phyloP scores from a whole-genome alignment of 768 basidiomycete species.

The Suillus alpinus region DNA sequence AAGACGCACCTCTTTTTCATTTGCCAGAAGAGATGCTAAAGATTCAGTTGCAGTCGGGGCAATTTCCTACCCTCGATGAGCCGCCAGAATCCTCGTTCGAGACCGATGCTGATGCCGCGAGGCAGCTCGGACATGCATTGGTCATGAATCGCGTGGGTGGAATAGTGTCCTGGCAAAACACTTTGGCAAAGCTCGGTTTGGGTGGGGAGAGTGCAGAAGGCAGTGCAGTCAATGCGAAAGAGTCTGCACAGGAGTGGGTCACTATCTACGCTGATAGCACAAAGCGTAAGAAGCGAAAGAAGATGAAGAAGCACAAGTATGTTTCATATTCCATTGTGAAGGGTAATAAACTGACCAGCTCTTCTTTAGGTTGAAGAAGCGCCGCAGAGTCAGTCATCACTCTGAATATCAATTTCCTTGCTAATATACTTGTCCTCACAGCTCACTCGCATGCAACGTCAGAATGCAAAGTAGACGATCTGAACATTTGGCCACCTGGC shows the following conservation, averaged over 20 bases:
- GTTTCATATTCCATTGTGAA: conserved; percentile 28
- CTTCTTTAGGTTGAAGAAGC: conserved; percentile 73
- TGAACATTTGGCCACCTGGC: not conserved
- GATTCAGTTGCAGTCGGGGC: conserved; percentile 23
- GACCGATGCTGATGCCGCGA: conserved; percentile 75
- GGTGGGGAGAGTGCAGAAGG: conserved; percentile 48
- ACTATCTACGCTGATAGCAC: conserved; percentile 75
- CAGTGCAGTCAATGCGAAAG: conserved; percentile 49
- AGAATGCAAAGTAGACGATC: conserved; percentile 25
- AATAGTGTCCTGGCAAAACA: conserved; percentile 64
- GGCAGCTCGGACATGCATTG: conserved; percentile 73
- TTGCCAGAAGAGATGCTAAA: conserved; percentile 21
- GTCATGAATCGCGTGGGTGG: conserved; percentile 65
- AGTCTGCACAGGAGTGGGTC: conserved; percentile 59
- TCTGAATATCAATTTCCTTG: not conserved
- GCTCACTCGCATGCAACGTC: conserved; percentile 43
- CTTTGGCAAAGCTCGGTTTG: conserved; percentile 63
- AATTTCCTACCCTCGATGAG: conserved; percentile 37
- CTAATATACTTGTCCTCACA: conserved; percentile 24
- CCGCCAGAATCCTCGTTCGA: conserved; percentile 54
- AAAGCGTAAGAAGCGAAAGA: conserved; percentile 83
- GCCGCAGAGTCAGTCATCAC: conserved; percentile 65
- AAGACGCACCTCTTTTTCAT: conserved; percentile 17
- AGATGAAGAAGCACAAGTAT: conserved; percentile 98
- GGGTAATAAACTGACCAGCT: conserved; percentile 4